Evolutionary conservation across 441 rosid genomes (phyloP).

Genomic region (Eruca vesicaria): DNA sequence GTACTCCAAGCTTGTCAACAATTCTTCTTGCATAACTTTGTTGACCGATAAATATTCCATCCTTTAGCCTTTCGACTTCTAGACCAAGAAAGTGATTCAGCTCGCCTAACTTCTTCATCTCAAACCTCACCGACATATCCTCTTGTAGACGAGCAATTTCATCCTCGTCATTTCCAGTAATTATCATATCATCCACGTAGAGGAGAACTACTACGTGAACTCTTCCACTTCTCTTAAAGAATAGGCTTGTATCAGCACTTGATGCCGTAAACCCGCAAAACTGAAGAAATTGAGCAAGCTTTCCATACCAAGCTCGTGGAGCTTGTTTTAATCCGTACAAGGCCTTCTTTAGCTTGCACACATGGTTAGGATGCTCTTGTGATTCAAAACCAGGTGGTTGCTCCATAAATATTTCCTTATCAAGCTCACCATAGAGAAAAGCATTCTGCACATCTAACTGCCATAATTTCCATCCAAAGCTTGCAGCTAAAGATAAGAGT

Average conservation of each 20-base stretch:
- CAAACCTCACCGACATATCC: not conserved
- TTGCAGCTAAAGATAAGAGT: not conserved
- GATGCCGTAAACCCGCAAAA: not conserved
- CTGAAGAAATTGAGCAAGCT: not conserved
- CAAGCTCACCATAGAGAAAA: not conserved
- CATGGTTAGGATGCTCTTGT: not conserved
- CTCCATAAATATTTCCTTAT: not conserved
- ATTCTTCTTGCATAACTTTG: not conserved
- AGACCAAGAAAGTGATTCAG: no score
- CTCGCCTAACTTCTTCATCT: not conserved
- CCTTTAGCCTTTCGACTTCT: no score
- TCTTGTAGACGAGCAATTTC: not conserved
- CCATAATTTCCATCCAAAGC: not conserved
- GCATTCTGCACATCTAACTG: not conserved
- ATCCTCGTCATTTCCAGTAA: not conserved
- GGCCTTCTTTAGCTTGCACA: not conserved
- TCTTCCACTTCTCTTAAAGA: not conserved
- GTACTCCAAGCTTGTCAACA: not conserved
- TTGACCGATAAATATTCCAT: not conserved
- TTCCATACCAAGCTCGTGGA: not conserved
- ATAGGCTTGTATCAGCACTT: not conserved
- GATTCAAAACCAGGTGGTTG: not conserved
- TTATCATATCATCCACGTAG: not conserved
- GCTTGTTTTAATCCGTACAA: not conserved
- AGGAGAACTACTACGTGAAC: not conserved